A percentile compares a stretch with the other conserved stretches of the same genome.
These are phyloP conservation scores for Trametes cinnabarina DNA, from an alignment of 768 basidiomycete species.

Conservation along the genomic window DNA sequence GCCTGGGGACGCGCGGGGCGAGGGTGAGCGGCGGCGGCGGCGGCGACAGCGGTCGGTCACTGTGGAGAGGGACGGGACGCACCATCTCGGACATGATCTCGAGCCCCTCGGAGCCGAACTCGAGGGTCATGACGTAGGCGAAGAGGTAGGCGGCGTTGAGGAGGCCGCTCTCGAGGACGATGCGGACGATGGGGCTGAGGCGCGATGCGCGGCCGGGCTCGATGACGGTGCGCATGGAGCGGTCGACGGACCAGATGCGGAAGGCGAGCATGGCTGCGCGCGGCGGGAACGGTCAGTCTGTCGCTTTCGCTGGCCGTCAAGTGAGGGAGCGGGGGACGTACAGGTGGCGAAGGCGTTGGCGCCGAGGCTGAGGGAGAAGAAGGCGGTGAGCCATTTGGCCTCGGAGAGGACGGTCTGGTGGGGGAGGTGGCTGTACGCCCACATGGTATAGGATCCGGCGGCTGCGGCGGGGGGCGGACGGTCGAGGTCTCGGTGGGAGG, in stretches of 20 bases:
- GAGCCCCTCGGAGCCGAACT: conserved; percentile 10
- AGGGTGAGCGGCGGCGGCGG: too few relatives aligned
- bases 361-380: conserved; percentile 6
- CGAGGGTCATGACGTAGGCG: conserved; percentile 14
- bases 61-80: background rate
- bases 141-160: conserved; percentile 20
- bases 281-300: too few relatives aligned
- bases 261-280: conserved; percentile 14
- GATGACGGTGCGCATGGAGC: background rate
- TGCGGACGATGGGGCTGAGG: conserved; percentile 10
- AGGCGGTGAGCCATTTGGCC: background rate
- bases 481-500: background rate
- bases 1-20: too few relatives aligned
- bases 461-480: background rate
- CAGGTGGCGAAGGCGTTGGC: conserved; percentile 7
- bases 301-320: background rate
- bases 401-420: background rate
- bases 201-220: background rate
- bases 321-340: background rate
- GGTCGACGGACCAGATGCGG: conserved; percentile 15
- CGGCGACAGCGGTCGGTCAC: too few relatives aligned
- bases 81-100: conserved; percentile 18
- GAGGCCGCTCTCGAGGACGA: conserved; percentile 18
- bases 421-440: conserved; percentile 1
- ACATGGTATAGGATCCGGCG: conserved; percentile 1